Evolutionary conservation across 176 grass and related monocot species (phyloP), one percentile per base, ranked within the genome.

Genomic region (Thalia dealbata): DNA sequence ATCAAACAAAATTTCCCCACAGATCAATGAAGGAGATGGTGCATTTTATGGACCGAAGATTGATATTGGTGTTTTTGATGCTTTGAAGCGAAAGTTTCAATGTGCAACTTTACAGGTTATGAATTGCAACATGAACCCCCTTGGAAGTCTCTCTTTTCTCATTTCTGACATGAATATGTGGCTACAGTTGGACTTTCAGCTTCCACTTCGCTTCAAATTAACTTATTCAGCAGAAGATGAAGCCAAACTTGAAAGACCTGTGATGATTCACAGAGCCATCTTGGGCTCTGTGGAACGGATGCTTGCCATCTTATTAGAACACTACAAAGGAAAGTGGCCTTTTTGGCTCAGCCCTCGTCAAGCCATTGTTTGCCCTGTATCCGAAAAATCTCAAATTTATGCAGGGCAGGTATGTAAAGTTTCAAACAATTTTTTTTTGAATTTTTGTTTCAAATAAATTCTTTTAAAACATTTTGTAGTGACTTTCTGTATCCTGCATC

Each of bases 301-400:
- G 95, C 56, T 97, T 83, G 95, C 95, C 18, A 92, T 97, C 79
- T 90, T 97, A 72, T 85, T 97, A 82, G 95, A 97, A 79, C 95
- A 97, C 84, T 97, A 97, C 73, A 97, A 92, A 73, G 95, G 95
- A 78, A 97, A 97, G 81, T 97, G 95, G 95, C 95, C 95, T 10
- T 80, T 97, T 44, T 97, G 95, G 95, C 73, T 97, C 42, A 97
- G 95, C 83, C 95, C 95, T 79, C 95, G 95, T 25, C 95, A 97
- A 79, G 95, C 85, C 73, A 91, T 97, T 77, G 87, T 97, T 58
- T 97, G 95, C 70, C 88, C 85, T 52, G 70, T 97, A 65, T 91
- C 87, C 61, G 74, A 83, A 48, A 86, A 84, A 78, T 84, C 87
- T 60, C 73, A 85, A 72, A 81, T 76, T 61, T 97, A 92, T 79